Evolutionary conservation across 257 asterid species (phyloP).

Genomic region (Scutellaria minor): DNA sequence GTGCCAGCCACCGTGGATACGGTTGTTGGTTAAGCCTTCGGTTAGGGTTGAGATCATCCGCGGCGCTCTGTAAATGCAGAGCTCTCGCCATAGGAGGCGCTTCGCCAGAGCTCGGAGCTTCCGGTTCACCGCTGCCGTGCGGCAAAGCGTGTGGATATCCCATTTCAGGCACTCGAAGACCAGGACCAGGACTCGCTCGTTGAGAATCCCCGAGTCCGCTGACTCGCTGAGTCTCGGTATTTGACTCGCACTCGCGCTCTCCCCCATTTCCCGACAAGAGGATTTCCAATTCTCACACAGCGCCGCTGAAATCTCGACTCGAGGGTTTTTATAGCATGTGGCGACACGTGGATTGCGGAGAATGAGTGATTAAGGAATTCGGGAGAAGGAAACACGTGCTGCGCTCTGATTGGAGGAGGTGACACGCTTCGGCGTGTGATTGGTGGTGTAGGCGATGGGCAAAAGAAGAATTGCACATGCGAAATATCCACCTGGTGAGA

Average conservation of each 20-base stretch:
- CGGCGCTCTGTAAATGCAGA: constrained; percentile 70
- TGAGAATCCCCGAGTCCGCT: constrained; percentile 52
- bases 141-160: constrained; percentile 71
- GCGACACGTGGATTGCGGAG: constrained; percentile 29
- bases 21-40: constrained; percentile 42
- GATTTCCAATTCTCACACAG: background rate
- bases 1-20: constrained; percentile 73
- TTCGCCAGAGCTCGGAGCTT: constrained; percentile 70
- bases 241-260: constrained; percentile 35
- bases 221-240: constrained; percentile 43
- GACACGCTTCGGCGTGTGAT: constrained; percentile 13
- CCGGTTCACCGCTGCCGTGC: constrained; percentile 52
- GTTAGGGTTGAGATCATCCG: constrained; percentile 51
- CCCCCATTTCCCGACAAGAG: constrained; percentile 30
- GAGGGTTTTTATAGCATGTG: constrained; percentile 17
- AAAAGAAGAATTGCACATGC: constrained; percentile 25
- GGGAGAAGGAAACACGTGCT: constrained; percentile 26
- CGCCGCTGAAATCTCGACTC: constrained; percentile 1
- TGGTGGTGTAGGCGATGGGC: constrained; percentile 16
- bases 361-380: background rate
- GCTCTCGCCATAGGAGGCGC: constrained; percentile 75
- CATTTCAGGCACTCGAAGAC: constrained; percentile 63
- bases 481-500: constrained; percentile 32
- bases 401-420: background rate
- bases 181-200: constrained; percentile 61